Percentiles rank a stretch among this genome's conserved stretches.
Conservation (phyloP, 106 monocot genomes). For the Dactylorhiza incarnata region DNA sequence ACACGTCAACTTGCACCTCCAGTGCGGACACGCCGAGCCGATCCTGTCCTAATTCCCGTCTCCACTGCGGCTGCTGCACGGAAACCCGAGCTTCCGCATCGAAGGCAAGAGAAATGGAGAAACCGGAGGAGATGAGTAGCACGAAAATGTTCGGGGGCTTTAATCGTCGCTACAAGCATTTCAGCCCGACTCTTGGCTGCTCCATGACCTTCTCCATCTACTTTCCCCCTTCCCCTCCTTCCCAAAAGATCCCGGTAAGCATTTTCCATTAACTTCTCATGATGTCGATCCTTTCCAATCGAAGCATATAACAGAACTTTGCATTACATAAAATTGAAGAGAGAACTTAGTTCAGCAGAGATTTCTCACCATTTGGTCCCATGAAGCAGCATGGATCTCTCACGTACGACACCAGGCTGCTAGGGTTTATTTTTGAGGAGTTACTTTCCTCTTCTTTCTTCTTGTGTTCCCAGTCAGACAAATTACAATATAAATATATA, state of each 20-base stretch:
- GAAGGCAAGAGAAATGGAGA: constrained; percentile 21
- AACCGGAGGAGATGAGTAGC: constrained; percentile 61
- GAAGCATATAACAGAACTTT: background rate
- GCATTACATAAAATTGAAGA: background rate
- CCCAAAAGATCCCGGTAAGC: constrained; percentile 46
- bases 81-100: background rate
- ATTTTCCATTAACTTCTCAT: background rate
- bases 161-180: constrained; percentile 76
- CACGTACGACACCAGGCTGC: too few relatives aligned
- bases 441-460: too few relatives aligned
- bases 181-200: constrained; percentile 79
- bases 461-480: too few relatives aligned
- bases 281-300: background rate
- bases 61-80: too few relatives aligned
- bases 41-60: background rate
- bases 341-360: too few relatives aligned
- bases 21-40: background rate
- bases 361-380: too few relatives aligned
- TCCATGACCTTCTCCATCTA: constrained; percentile 90
- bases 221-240: constrained; percentile 53
- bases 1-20: too few relatives aligned
- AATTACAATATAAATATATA: too few relatives aligned
- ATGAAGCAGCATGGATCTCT: too few relatives aligned
- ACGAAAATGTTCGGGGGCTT: constrained; percentile 83
- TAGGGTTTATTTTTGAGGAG: too few relatives aligned